Base-by-base conservation (phyloP, 176 grass and related monocot species). In the Musa beccarii region DNA sequence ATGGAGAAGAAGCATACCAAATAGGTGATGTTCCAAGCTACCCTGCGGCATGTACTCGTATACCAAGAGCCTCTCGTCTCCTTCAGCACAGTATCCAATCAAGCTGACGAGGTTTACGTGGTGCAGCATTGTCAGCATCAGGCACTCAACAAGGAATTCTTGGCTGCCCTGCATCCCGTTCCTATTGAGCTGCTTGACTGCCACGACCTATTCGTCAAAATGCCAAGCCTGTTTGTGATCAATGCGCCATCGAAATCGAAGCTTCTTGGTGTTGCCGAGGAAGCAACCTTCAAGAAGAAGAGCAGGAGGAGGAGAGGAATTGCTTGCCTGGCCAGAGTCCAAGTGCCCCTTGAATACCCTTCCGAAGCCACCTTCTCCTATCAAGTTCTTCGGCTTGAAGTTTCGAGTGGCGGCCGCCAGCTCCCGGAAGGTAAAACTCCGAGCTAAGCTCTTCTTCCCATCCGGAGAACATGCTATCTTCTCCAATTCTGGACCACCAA, bases 361-460 rank as follows among this genome's bases (percentile, higher is more conserved):
- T 17, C 85, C 85, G 26, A 87, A 87, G 13, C 81, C 85, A 29
- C 85, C 85, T 80, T 83, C 85, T n/a, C 81, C 85, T n/a, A 87
- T 66, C 85, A 79, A 83, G 62, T 83, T 83, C 10, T 62, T 52
- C 64, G 29, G 22, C 28, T 51, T 23, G 57, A 87, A 87, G 55
- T 77, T 80, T 8, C 17, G 13, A 9, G 80, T 83, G 71, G 85
- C 80, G 78, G 56, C 54, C 16, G 71, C 50, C 51, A 83, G 76
- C 64, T 87, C 63, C 66, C 23, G 72, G 20, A 87, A 73, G 51
- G 71, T 53, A 28, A 80, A 79, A 53, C 79, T 83, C 70, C 80
- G 52, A 11, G 85, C 72, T 63, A 22, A 52, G 21, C 5, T 50
- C 49, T 49, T 75, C 7, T 79, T 69, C 8, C 50, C 65, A 50